Percentiles rank a stretch among this genome's conserved stretches.
These are phyloP conservation scores for Arthrobotrys musiformis DNA, from an alignment of 2,329 filamentous ascomycete genomes.

Conservation along the genomic window DNA sequence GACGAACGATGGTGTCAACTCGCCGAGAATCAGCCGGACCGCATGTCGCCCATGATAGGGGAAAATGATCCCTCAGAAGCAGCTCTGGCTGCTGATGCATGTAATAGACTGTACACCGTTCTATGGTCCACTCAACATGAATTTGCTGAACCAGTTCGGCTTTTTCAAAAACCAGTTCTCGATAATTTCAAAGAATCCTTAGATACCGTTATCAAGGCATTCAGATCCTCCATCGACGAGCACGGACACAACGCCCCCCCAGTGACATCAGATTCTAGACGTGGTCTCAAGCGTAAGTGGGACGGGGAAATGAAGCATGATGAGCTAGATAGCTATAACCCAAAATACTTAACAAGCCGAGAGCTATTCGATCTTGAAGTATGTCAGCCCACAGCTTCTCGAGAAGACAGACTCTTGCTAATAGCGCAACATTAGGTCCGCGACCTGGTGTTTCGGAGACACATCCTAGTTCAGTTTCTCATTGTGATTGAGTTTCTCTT, in stretches of 20 bases:
- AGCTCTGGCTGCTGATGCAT: constrained; percentile 60
- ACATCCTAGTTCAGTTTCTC: constrained; percentile 92
- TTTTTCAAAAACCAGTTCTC: constrained; percentile 80
- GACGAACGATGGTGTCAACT: constrained; percentile 68
- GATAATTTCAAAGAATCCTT: constrained; percentile 72
- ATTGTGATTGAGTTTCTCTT: constrained; percentile 95
- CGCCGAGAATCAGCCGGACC: constrained; percentile 69
- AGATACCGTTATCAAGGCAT: constrained; percentile 62
- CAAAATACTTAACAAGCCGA: constrained; percentile 96
- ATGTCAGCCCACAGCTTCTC: constrained; percentile 58
- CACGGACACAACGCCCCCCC: constrained; percentile 37
- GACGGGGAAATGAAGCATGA: constrained; percentile 65
- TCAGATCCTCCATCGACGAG: constrained; percentile 42
- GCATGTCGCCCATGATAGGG: constrained; percentile 51
- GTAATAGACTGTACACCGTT: constrained; percentile 80
- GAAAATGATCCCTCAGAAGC: constrained; percentile 62
- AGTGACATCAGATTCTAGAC: constrained; percentile 17
- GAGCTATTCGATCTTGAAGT: constrained; percentile 96
- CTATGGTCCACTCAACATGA: constrained; percentile 94
- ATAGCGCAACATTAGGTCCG: constrained; percentile 72
- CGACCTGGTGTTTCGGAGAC: constrained; percentile 91
- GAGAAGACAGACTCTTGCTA: background rate
- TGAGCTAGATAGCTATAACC: constrained; percentile 82
- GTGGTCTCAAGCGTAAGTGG: constrained; percentile 57
- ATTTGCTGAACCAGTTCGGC: constrained; percentile 86